Evolutionary conservation across 495 filamentous ascomycete genomes (phyloP), one percentile per base, ranked within the genome.

Genomic region (Opeltia flavorubescens): DNA sequence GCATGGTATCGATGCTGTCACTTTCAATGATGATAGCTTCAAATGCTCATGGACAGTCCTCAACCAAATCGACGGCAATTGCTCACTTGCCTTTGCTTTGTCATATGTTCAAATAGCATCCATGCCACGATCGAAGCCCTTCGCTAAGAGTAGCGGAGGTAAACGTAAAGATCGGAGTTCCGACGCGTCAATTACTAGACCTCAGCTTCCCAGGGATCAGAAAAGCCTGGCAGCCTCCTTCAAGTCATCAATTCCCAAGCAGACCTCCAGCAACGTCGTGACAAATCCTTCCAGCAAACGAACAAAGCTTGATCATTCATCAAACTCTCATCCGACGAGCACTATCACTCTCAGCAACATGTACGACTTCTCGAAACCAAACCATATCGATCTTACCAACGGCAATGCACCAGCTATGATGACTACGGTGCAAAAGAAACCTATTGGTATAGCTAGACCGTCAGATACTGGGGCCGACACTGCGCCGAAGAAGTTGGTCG

Each of bases 401-500:
- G 38, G 38, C 38, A 41, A 41, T 12, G 38, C 18, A 1, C 33
- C 17, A 18, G 44, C 54, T 30, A 40, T 42, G 15, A 34, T 15
- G 8, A 35, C 21, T 12, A 44, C 26, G 30, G 40, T 42, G 1
- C 49, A 49, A 27, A 48, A 44, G 39, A 62, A 61, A 34, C 49
- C 63, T 12, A 65, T 56, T 38, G 53, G 58, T 8, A 52, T 58
- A 35, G 58, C 54, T 0, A 53, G 60, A 13, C 62, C 62, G 21
- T 55, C 56, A 12, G 53, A 57, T 46, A 55, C 56, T 11, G 35
- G 54, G 21, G 26, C 61, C 17, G 55, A 51, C 15, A 47, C 51
- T 5, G 51, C 47, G 18, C 49, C 84, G n/a, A 86, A 83, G 66
- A 89, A 80, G 63, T 72, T 98, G 9, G 72, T 82, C 1, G 80